Base-by-base conservation (phyloP, 2,329 filamentous ascomycete species). In the Aspergillus sp. region DNA sequence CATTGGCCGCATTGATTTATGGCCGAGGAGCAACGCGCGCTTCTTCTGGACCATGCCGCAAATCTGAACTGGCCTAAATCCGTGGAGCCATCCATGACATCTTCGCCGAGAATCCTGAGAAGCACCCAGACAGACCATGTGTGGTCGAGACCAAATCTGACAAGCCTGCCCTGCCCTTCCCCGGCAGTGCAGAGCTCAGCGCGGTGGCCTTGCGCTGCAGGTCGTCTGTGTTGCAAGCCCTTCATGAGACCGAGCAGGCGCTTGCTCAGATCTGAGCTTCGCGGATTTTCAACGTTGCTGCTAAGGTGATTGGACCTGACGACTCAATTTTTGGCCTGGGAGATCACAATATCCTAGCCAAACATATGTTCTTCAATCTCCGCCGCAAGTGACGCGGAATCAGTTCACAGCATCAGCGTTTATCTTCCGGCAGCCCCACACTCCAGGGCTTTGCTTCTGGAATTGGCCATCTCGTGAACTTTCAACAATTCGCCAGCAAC, bases 281-380 rank as follows among this genome's bases (percentile, higher is more conserved):
- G n/a, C 74, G 90, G 4, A 81, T 94, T 50, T 72, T 76, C 43
- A 78, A 81, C 55, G 67, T 88, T 23, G 84, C 84, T 49, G 77
- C 84, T 46, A 81, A 84, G 61, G 86, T 83, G 44, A 74, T 94
- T 49, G 76, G 75, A 39, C 75, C 78, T 0, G 75, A 82, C n/a
- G 70, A 77, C 52, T 71, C 70, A 1, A 94, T 93, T 72, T 91
- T 91, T 60, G 86, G 93, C 50, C 72, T 85, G 42, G 88, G 88
- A 51, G 88, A 88, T 12, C 86, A 93, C 71, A 86, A 82, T 68
- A 82, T 94, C 57, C 76, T 91, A 41, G 88, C 87, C 0, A 88
- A 93, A 60, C 84, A 88, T 59, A 81, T 96, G 64, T 77, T 95
- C 7, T 80, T 94, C 49, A 78, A 82, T 45, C 77, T 90, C 33